Evolutionary conservation across 495 filamentous ascomycete species (phyloP), one percentile per base, ranked within the genome.

Genomic region (Talaromyces borbonicus): DNA sequence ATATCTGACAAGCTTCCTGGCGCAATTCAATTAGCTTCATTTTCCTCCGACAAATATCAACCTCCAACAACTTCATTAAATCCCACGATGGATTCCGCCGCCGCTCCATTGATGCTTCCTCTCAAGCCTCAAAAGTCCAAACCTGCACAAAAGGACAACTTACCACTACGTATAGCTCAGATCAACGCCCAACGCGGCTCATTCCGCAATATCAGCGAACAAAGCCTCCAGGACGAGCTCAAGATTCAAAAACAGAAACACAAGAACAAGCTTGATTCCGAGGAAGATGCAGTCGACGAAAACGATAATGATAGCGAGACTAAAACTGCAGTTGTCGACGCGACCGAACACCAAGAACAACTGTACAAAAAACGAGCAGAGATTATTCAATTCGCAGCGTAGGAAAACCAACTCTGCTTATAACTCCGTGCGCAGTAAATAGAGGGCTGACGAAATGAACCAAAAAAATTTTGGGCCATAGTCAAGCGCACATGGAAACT

Each of bases 121-220:
- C 66, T 93, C 6, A 77, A 79, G 49, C 74, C 82, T 4, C 77
- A 72, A 56, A 68, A 75, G 2, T 67, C 72, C 20, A 63, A 69
- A 30, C 62, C 69, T 48, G 65, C 72, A 46, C 72, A 70, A 37
- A 70, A 74, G n/a, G 75, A 80, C 46, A 74, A 68, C 9, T 65
- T 93, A 9, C 69, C 75, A n/a, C 75, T 80, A 30, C 77, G 88
- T 40, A 86, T 92, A 46, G 61, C 71, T 37, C 81, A 87, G 45
- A 82, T 90, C 62, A 86, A 84, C 57, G 62, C 69, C 29, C 75
- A 90, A 52, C 79, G 78, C 47, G 87, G 85, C 20, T 78, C 80
- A 6, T 90, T 94, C 50, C 78, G 82, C 26, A 72, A 75, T 43
- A 62, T 88, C 51, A 81, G 74, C 42, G 78, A 84, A 58, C 72